A percentile compares a stretch with the other conserved stretches of the same genome.
Conservation (phyloP, 306 rosid species). For the Cicer bijugum region DNA sequence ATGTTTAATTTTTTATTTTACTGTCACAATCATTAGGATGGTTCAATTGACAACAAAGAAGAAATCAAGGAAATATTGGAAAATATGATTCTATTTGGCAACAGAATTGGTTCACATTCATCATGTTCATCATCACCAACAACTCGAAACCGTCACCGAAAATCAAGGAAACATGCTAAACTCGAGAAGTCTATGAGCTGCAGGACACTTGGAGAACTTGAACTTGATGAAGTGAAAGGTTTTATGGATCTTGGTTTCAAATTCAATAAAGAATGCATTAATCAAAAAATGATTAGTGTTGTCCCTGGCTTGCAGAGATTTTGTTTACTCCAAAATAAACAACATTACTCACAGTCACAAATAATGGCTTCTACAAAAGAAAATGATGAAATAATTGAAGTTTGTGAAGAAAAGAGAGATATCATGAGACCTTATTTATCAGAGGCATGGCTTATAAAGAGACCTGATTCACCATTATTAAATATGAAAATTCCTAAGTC, state of each 20-base stretch:
- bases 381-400: slow-evolving; percentile 31
- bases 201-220: slow-evolving; percentile 70
- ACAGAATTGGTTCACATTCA: slow-evolving; percentile 50
- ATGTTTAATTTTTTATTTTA: background rate
- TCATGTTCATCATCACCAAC: slow-evolving; percentile 56
- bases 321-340: background rate
- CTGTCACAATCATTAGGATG: slow-evolving; percentile 43
- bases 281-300: slow-evolving; percentile 66
- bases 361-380: background rate
- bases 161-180: slow-evolving; percentile 32
- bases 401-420: slow-evolving; percentile 45
- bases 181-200: slow-evolving; percentile 71
- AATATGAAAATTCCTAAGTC: slow-evolving; percentile 60
- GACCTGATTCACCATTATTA: slow-evolving; percentile 67
- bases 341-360: background rate
- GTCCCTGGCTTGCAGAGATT: slow-evolving; percentile 82
- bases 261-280: slow-evolving; percentile 62
- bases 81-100: slow-evolving; percentile 37
- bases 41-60: slow-evolving; percentile 45
- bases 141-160: slow-evolving; percentile 35
- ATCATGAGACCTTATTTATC: slow-evolving; percentile 76
- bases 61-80: slow-evolving; percentile 39
- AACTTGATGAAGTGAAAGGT: slow-evolving; percentile 86
- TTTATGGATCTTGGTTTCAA: slow-evolving; percentile 83
- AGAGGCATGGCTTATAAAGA: slow-evolving; percentile 82